A percentile compares a stretch with the other conserved stretches of the same genome.
These are phyloP conservation scores for Microsporum ferrugineum DNA, from an alignment of 2,329 filamentous ascomycete genomes.

Conservation along the genomic window DNA sequence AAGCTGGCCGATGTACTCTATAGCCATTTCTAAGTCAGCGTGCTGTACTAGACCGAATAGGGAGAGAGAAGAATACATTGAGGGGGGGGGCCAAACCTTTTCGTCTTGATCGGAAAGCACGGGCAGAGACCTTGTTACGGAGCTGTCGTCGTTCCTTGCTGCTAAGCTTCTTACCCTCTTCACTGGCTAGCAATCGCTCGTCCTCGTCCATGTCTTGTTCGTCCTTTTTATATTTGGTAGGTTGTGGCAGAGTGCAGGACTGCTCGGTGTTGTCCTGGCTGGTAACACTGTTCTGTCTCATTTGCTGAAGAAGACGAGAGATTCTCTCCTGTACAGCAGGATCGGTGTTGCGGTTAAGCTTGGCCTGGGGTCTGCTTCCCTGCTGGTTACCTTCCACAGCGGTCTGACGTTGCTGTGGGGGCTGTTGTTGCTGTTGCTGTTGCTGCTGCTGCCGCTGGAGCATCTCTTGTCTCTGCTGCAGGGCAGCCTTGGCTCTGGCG, in stretches of 20 bases:
- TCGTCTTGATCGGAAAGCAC: conserved; percentile 92
- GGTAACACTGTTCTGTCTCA: conserved; percentile 61
- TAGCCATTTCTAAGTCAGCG: conserved; percentile 38
- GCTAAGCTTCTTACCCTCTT: conserved; percentile 97
- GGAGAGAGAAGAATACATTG: conserved; percentile 6
- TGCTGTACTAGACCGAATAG: conserved; percentile 1
- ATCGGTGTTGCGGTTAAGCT: conserved; percentile 40
- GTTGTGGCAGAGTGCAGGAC: conserved; percentile 46
- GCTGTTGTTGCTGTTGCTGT: conserved; percentile 36
- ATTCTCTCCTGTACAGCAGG: conserved; percentile 84
- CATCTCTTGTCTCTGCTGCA: conserved; percentile 53
- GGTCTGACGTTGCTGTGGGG: conserved; percentile 17
- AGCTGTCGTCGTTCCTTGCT: conserved; percentile 94
- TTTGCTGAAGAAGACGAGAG: conserved; percentile 79
- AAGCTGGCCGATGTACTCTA: conserved; percentile 94
- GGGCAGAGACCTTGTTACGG: conserved; percentile 97
- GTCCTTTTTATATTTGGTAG: conserved; percentile 72
- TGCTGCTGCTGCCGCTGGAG: conserved; percentile 45
- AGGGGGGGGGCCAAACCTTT: conserved; percentile 56
- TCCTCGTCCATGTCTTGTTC: conserved; percentile 99
- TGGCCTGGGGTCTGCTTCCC: conserved; percentile 20
- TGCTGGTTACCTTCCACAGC: conserved; percentile 20
- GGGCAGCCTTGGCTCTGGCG: conserved; percentile 61
- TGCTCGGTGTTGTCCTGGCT: conserved; percentile 39
- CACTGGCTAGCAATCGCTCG: conserved; percentile 82